A percentile compares a stretch with the other conserved stretches of the same genome.
Evolutionary conservation across 495 filamentous ascomycete species (phyloP).

Genomic region (Rostrohypoxylon terebratum): DNA sequence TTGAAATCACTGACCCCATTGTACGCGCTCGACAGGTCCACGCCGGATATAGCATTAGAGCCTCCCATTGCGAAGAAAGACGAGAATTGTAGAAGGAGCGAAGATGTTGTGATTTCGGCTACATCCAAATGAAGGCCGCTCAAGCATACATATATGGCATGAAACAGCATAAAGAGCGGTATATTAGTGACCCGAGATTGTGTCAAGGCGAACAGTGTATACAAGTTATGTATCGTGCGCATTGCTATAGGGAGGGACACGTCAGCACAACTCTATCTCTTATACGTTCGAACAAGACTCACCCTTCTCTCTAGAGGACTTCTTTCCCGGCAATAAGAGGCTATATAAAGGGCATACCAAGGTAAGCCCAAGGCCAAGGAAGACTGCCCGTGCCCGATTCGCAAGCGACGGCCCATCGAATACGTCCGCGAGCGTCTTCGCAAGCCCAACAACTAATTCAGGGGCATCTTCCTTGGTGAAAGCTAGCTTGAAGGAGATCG

Average conservation of each 20-base stretch:
- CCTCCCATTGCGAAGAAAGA: conserved; percentile 93
- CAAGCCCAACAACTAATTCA: conserved; percentile 74
- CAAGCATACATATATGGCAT: conserved; percentile 67
- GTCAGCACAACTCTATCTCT: conserved; percentile 25
- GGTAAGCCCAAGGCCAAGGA: conserved; percentile 64
- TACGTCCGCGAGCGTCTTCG: conserved; percentile 54
- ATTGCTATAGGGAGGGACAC: conserved; percentile 46
- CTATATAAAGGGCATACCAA: conserved; percentile 52
- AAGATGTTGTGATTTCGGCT: conserved; percentile 70
- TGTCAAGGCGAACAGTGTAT: conserved; percentile 84
- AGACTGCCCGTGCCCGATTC: conserved; percentile 62
- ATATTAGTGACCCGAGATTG: conserved; percentile 86
- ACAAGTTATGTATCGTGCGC: conserved; percentile 70
- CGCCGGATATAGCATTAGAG: conserved; percentile 90
- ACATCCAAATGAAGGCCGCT: conserved; percentile 58
- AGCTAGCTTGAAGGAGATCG: conserved; percentile 83
- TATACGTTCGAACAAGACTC: conserved; percentile 29
- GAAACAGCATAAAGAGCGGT: conserved; percentile 82
- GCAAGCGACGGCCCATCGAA: conserved; percentile 63
- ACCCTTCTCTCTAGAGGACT: conserved; percentile 44
- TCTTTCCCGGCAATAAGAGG: conserved; percentile 36
- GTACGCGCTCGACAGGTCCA: conserved; percentile 85
- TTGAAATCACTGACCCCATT: conserved; percentile 82
- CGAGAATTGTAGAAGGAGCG: conserved; percentile 74
- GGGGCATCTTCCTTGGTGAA: conserved; percentile 88